Evolutionary conservation across 495 filamentous ascomycete genomes (phyloP).

Genomic region (Sabuloglossum arenarium): DNA sequence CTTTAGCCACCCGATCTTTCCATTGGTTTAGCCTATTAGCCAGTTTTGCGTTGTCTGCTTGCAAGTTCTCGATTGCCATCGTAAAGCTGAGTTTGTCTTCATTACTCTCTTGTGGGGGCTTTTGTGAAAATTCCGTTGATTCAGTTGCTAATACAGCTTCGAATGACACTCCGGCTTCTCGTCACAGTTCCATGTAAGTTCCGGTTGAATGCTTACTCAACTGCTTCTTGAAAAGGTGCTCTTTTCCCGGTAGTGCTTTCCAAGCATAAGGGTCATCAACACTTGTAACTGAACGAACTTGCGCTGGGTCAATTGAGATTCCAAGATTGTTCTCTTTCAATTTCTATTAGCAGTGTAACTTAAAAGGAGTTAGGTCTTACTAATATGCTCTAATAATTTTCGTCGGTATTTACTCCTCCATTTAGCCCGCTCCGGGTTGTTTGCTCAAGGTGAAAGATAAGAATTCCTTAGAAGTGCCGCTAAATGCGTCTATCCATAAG

Average conservation of each 20-base stretch:
- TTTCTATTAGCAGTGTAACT: constrained; percentile 1
- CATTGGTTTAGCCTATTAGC: not conserved
- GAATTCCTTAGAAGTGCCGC: too few species aligned
- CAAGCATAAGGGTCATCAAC: constrained; percentile 3
- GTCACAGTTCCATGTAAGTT: too few species aligned
- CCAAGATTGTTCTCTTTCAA: constrained; percentile 4
- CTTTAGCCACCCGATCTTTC: constrained; percentile 1
- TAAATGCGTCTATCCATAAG: too few species aligned
- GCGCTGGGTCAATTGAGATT: constrained; percentile 7
- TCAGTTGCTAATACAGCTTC: constrained; percentile 3
- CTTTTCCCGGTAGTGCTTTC: constrained; percentile 1
- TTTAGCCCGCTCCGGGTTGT: not conserved
- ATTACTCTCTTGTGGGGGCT: too few species aligned
- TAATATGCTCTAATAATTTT: constrained; percentile 1
- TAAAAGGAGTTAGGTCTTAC: not conserved
- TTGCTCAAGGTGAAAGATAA: not conserved
- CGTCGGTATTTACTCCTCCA: not conserved
- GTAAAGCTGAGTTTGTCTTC: constrained; percentile 2
- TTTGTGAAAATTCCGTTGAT: not conserved
- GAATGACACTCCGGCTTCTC: constrained; percentile 4
- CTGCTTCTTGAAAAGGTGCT: constrained; percentile 6
- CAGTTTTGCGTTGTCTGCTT: constrained; percentile 3
- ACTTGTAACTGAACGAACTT: constrained; percentile 6
- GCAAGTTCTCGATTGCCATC: constrained; percentile 1
- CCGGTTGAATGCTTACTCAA: constrained; percentile 6